Evolutionary conservation across 176 grass and related monocot species (phyloP), one percentile per base, ranked within the genome.

Genomic region (Musa itinerans): DNA sequence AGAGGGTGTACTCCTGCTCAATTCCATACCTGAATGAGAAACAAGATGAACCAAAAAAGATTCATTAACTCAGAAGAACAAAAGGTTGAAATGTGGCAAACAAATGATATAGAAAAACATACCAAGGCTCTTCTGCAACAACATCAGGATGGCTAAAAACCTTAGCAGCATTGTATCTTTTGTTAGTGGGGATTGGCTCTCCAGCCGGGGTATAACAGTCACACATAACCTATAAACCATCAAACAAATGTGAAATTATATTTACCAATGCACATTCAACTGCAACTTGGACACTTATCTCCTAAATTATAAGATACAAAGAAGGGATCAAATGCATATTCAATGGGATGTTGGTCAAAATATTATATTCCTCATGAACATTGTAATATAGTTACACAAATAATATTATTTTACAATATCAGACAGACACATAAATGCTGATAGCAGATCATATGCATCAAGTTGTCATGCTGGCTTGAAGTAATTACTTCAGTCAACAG

Each of bases 1-100:
- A 86, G 43, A 98, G 94, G 61, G 94, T 98, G 71, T 98, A 98
- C 86, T 98, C 94, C 21, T 93, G 94, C 73, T 98, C 94, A 63
- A 98, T 89, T 43, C 94, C 94, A 71, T 89, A 98, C 93, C 88
- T 96, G 72, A 54, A 67, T 80, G 85, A 26, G 3, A 13, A 2
- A 65, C 21, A 5, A 13, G 13, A 48, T 19, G 23, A 78, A 7
- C 17, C 2, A 12, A 53, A 64, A 24, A 53, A 19, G 25, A 76
- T 50, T 13, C 8, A 9, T 0, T 7, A 74, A 52, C 7, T 34
- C 51, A 57, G 23, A 51, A 20, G 9, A 72, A 14, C 1, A 19
- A 48, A 76, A 48, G 2, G 1, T 71, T 24, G 13, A 8, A 7
- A 22, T 43, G 11, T 23, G 2, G 2, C 1, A 48, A 16, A 8